phyloP scores from a whole-genome alignment of 306 rosid genomes.

The Morella rubra region DNA sequence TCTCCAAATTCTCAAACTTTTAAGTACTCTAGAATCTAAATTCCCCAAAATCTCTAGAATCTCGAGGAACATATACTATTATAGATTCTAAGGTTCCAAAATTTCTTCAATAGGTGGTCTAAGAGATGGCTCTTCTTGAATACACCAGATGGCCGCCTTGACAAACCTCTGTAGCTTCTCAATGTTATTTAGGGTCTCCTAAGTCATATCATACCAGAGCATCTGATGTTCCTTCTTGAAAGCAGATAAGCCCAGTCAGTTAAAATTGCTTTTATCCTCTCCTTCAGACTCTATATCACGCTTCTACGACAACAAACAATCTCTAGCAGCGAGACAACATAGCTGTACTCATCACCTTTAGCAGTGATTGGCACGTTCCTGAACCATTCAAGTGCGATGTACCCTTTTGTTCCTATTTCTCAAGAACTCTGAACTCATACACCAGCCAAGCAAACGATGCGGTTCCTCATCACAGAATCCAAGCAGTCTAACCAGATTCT shows the following conservation, averaged over 20 bases:
- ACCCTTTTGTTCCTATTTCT: slow-evolving; percentile 34
- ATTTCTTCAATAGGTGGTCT: slow-evolving; percentile 27
- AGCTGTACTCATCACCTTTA: slow-evolving; percentile 25
- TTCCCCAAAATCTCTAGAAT: too few relatives aligned
- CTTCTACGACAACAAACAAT: slow-evolving; percentile 10
- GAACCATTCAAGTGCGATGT: slow-evolving; percentile 38
- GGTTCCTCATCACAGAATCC: slow-evolving; percentile 29
- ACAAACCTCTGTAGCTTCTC: slow-evolving; percentile 28
- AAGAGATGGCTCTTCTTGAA: slow-evolving; percentile 30
- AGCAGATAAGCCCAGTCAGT: slow-evolving; percentile 36
- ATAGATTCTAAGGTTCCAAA: too few relatives aligned
- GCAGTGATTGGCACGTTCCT: slow-evolving; percentile 16
- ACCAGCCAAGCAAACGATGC: slow-evolving; percentile 24
- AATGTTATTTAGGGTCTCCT: slow-evolving; percentile 20
- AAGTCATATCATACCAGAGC: background rate
- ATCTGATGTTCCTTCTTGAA: slow-evolving; percentile 21
- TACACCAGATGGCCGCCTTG: slow-evolving; percentile 36
- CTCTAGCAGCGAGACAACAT: slow-evolving; percentile 2
- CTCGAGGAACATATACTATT: too few relatives aligned
- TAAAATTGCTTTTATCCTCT: slow-evolving; percentile 17
- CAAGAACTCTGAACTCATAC: slow-evolving; percentile 25
- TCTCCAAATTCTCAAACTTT: too few relatives aligned
- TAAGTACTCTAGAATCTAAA: too few relatives aligned
- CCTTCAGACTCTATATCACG: background rate
- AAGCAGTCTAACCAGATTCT: slow-evolving; percentile 29